A percentile compares a stretch with the other conserved stretches of the same genome.
Evolutionary conservation across 2,329 filamentous ascomycete species (phyloP).

Genomic region (Hirsutella thompsonii): DNA sequence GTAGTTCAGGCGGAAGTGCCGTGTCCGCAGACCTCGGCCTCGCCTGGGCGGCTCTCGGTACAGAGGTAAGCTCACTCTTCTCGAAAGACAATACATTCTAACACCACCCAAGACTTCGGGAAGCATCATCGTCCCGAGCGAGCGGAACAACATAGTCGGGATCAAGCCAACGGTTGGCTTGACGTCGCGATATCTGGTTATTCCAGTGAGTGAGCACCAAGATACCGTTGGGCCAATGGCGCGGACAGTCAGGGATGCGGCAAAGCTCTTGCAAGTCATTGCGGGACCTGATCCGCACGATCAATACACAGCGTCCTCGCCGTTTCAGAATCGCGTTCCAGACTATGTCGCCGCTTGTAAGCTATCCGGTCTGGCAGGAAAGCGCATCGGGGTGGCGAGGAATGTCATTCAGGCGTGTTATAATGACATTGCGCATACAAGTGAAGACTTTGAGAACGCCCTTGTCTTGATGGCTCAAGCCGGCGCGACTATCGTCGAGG

Average conservation of each 20-base stretch:
- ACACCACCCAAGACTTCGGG: conserved; percentile 36
- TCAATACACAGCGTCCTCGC: conserved; percentile 37
- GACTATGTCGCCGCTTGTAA: conserved; percentile 49
- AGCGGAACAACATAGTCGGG: conserved; percentile 46
- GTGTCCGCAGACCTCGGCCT: conserved; percentile 30
- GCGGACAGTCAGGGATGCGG: conserved; percentile 50
- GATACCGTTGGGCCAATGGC: conserved; percentile 53
- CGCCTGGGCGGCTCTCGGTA: conserved; percentile 3
- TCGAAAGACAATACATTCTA: too few species aligned
- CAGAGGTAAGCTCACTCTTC: background rate
- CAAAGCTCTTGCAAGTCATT: conserved; percentile 46
- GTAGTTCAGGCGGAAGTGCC: conserved; percentile 48
- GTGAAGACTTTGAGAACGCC: conserved; percentile 33
- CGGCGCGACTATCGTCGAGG: conserved; percentile 44
- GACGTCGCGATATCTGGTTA: conserved; percentile 46
- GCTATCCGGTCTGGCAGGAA: conserved; percentile 35
- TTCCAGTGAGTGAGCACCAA: conserved; percentile 48
- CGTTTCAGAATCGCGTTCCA: conserved; percentile 28
- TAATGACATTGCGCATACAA: background rate
- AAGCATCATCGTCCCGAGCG: conserved; percentile 43
- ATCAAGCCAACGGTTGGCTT: conserved; percentile 57
- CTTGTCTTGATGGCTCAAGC: conserved; percentile 36
- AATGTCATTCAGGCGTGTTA: conserved; percentile 27
- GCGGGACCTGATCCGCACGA: conserved; percentile 46
- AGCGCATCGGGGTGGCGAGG: conserved; percentile 52